A percentile compares a stretch with the other conserved stretches of the same genome.
Evolutionary conservation across 148 eudicot genomes (phyloP).

Genomic region (Camellia lanceoleosa): DNA sequence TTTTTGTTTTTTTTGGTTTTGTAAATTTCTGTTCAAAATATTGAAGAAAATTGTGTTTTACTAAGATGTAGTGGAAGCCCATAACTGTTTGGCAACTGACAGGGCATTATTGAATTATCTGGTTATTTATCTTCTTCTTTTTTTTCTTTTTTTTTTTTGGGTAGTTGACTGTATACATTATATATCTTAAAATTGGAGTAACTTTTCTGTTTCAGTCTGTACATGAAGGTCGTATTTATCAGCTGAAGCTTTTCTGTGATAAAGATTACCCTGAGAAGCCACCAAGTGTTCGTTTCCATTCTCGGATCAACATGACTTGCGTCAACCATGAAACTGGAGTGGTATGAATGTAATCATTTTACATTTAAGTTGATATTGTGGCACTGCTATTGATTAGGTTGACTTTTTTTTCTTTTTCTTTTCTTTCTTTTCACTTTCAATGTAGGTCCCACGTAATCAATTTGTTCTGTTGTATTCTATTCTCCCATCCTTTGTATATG

Average conservation of each 20-base stretch:
- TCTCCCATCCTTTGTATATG: neutral
- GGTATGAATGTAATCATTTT: slow-evolving; percentile 25
- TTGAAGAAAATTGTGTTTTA: neutral
- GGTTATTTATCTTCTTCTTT: neutral
- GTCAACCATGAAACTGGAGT: slow-evolving; percentile 56
- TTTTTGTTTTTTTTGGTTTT: neutral
- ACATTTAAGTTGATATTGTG: neutral
- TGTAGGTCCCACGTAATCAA: neutral
- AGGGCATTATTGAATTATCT: neutral
- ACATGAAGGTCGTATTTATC: slow-evolving; percentile 60
- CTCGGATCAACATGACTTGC: slow-evolving; percentile 51
- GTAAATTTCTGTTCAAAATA: neutral
- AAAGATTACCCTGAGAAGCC: slow-evolving; percentile 61
- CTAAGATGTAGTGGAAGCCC: neutral
- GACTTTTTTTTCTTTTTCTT: neutral
- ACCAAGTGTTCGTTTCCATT: slow-evolving; percentile 55
- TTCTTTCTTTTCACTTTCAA: neutral
- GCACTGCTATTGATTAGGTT: neutral
- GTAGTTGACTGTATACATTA: neutral
- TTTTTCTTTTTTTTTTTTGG: neutral
- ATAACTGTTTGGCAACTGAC: neutral
- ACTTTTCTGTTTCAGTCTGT: slow-evolving; percentile 35
- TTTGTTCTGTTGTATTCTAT: neutral
- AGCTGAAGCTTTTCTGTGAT: slow-evolving; percentile 57
- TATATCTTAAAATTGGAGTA: neutral